A percentile compares a stretch with the other conserved stretches of the same genome.
These are phyloP conservation scores for Mychonastes homosphaera DNA, from an alignment of 139 green algal species.

Conservation along the genomic window DNA sequence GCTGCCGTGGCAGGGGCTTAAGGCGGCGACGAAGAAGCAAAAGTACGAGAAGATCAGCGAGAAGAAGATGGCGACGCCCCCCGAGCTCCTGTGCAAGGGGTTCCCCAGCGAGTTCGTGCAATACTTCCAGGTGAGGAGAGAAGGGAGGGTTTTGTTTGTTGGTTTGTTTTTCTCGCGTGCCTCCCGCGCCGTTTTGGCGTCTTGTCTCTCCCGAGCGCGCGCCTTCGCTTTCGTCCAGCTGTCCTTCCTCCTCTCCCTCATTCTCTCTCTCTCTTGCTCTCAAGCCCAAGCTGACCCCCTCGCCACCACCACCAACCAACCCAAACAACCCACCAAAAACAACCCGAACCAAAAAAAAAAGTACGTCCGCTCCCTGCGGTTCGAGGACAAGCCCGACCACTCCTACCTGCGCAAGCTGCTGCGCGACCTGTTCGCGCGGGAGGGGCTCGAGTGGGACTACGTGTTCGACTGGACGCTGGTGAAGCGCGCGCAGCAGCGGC, in stretches of 20 bases:
- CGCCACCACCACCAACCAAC: no score
- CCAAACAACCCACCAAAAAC: no score
- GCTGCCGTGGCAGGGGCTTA: slow-evolving; percentile 94
- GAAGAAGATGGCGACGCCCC: slow-evolving; percentile 99
- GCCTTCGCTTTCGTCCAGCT: no score
- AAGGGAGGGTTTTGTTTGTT: no score
- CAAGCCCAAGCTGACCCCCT: no score
- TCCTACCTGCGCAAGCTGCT: slow-evolving; percentile 96
- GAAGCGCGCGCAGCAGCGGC: slow-evolving; percentile 84
- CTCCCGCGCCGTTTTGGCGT: no score
- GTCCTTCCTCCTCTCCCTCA: no score
- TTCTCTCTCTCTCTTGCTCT: no score
- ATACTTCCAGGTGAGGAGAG: slow-evolving; percentile 97
- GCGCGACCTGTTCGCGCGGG: slow-evolving; percentile 94
- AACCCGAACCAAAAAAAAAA: no score
- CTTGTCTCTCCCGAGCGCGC: no score
- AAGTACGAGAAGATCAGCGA: slow-evolving; percentile 99
- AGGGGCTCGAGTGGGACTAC: slow-evolving; percentile 98
- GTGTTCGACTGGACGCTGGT: slow-evolving; percentile 99
- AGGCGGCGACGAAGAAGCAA: slow-evolving; percentile 98
- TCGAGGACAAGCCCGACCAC: slow-evolving; percentile 99
- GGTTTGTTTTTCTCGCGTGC: no score
- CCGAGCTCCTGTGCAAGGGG: slow-evolving; percentile 95
- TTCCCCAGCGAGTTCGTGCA: slow-evolving; percentile 94
- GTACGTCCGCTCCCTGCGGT: slow-evolving; percentile 88